Percentiles rank a stretch among this genome's conserved stretches.
Conservation (phyloP, 805 yeast species). For the Candida methanosorbosa region DNA sequence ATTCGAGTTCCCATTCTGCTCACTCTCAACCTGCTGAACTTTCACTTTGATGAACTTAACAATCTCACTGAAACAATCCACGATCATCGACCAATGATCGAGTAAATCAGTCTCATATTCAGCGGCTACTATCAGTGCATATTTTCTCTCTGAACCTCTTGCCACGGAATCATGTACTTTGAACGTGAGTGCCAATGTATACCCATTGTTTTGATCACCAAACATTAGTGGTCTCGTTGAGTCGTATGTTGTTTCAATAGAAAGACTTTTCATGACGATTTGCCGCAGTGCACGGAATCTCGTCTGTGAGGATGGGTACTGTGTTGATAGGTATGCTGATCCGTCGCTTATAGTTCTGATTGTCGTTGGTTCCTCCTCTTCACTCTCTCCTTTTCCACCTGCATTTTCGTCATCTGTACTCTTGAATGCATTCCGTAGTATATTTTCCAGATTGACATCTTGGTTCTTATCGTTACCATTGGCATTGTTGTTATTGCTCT, state of each 20-base stretch:
- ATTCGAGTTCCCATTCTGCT: conserved; percentile 6
- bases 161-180: conserved; percentile 58
- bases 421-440: neutral
- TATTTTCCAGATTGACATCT: neutral
- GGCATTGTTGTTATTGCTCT: too few relatives aligned
- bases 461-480: too few relatives aligned
- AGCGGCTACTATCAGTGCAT: conserved; percentile 47
- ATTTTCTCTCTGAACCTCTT: conserved; percentile 66
- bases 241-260: conserved; percentile 58
- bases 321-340: conserved; percentile 40
- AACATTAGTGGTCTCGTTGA: conserved; percentile 51
- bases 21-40: conserved; percentile 18
- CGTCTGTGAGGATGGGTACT: conserved; percentile 46
- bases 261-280: conserved; percentile 52
- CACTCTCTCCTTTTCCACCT: neutral
- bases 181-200: conserved; percentile 51
- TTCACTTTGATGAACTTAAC: conserved; percentile 29
- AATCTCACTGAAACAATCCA: conserved; percentile 29
- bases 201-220: conserved; percentile 56
- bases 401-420: neutral
- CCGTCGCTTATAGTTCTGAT: neutral
- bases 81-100: conserved; percentile 45
- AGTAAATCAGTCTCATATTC: conserved; percentile 46
- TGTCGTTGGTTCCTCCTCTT: neutral
- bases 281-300: conserved; percentile 49